phyloP scores from a whole-genome alignment of 2,329 filamentous ascomycete genomes.

The Canariomyces notabilis region DNA sequence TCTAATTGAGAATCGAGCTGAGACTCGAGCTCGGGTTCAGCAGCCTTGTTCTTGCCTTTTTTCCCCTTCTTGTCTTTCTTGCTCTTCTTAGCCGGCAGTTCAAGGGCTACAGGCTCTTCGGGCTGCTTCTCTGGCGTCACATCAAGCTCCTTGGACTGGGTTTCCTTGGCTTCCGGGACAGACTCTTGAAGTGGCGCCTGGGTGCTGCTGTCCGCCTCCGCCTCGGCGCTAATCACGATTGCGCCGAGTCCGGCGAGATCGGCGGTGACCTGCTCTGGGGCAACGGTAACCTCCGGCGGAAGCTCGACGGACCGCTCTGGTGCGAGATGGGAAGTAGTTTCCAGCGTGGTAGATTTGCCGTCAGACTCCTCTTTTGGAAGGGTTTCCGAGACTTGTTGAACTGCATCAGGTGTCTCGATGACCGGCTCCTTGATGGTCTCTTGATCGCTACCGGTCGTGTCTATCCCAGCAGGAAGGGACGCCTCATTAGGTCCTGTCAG shows the following conservation, averaged over 20 bases:
- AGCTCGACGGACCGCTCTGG: constrained; percentile 5
- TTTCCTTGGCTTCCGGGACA: constrained; percentile 7
- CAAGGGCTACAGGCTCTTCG: background rate
- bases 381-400: too few species aligned
- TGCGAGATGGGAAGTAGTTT: constrained; percentile 4
- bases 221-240: background rate
- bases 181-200: background rate
- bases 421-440: background rate
- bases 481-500: background rate
- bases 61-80: constrained; percentile 29
- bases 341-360: constrained; percentile 16
- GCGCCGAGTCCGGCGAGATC: background rate
- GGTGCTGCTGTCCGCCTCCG: background rate
- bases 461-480: background rate
- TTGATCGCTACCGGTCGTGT: background rate
- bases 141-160: constrained; percentile 5
- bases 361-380: constrained; percentile 26
- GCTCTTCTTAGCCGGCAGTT: constrained; percentile 18
- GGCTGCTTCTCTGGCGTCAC: background rate
- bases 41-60: constrained; percentile 1
- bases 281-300: background rate
- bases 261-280: background rate
- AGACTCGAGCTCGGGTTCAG: background rate
- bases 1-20: constrained; percentile 2
- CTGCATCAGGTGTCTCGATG: background rate